Evolutionary conservation across 257 asterid species (phyloP).

Genomic region (Nicotiana attenuata): DNA sequence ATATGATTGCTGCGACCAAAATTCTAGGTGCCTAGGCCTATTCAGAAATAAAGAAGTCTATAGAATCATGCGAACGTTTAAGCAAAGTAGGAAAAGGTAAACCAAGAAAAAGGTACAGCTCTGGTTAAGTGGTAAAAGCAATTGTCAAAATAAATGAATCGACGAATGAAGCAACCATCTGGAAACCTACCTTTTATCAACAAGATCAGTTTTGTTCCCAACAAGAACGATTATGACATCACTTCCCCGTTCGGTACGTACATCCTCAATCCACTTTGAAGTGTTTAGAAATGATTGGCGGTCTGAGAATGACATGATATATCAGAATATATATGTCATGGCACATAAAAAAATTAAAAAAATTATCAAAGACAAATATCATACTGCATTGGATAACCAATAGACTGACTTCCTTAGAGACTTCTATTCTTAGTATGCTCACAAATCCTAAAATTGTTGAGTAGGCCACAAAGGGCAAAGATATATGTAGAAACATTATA

Average conservation of each 20-base stretch:
- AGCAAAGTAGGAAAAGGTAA: neutral
- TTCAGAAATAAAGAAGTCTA: neutral
- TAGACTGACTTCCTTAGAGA: neutral
- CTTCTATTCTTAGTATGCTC: neutral
- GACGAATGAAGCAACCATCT: neutral
- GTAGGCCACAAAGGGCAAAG: neutral
- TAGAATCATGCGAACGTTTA: neutral
- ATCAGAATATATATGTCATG: neutral
- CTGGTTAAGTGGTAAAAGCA: neutral
- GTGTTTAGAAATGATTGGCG: constrained; percentile 54
- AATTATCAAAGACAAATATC: neutral
- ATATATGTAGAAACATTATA: neutral
- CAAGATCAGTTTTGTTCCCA: constrained; percentile 30
- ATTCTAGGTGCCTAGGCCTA: neutral
- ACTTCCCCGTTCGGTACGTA: constrained; percentile 27
- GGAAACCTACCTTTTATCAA: constrained; percentile 35
- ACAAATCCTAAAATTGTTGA: neutral
- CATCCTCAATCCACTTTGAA: constrained; percentile 53
- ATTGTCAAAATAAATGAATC: neutral
- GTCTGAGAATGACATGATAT: constrained; percentile 20
- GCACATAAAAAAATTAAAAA: neutral
- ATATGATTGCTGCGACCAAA: neutral
- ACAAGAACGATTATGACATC: constrained; percentile 31
- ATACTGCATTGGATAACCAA: neutral
- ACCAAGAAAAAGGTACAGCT: neutral